A percentile compares a stretch with the other conserved stretches of the same genome.
Evolutionary conservation across 2,329 filamentous ascomycete genomes (phyloP).

Genomic region (Polychaeton citri): DNA sequence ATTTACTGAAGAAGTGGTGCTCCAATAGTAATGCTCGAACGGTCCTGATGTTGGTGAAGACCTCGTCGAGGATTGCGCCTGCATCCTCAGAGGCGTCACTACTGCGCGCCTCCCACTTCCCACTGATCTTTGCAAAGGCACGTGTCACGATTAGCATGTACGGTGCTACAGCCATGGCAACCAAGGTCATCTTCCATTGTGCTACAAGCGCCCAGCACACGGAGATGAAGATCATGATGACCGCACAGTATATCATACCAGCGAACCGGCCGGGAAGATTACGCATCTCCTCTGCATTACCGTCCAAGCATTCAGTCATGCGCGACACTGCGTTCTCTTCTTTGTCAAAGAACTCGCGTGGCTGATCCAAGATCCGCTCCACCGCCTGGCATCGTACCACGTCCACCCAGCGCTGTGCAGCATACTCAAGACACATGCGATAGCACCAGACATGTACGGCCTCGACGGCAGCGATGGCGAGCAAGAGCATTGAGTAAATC

Average conservation of each 20-base stretch:
- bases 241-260: conserved; percentile 53
- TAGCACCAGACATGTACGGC: conserved; percentile 51
- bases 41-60: conserved; percentile 65
- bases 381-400: conserved; percentile 55
- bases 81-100: conserved; percentile 50
- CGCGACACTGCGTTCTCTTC: conserved; percentile 49
- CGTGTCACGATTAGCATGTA: conserved; percentile 54
- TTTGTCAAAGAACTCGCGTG: conserved; percentile 64
- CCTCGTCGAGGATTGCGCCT: conserved; percentile 56
- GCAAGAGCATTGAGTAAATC: conserved; percentile 56
- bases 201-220: conserved; percentile 60
- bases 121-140: conserved; percentile 50
- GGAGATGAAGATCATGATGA: conserved; percentile 54
- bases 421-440: conserved; percentile 58
- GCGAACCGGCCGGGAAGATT: conserved; percentile 69
- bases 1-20: conserved; percentile 52
- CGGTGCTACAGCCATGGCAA: conserved; percentile 56
- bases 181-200: conserved; percentile 69
- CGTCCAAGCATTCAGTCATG: conserved; percentile 61
- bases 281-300: conserved; percentile 76
- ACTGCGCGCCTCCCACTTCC: conserved; percentile 57
- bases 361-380: conserved; percentile 58
- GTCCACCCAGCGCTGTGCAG: conserved; percentile 67
- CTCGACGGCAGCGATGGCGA: conserved; percentile 55
- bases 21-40: conserved; percentile 67